Conservation (phyloP, 2,329 filamentous ascomycete species). For the Tympanopsis confertula region DNA sequence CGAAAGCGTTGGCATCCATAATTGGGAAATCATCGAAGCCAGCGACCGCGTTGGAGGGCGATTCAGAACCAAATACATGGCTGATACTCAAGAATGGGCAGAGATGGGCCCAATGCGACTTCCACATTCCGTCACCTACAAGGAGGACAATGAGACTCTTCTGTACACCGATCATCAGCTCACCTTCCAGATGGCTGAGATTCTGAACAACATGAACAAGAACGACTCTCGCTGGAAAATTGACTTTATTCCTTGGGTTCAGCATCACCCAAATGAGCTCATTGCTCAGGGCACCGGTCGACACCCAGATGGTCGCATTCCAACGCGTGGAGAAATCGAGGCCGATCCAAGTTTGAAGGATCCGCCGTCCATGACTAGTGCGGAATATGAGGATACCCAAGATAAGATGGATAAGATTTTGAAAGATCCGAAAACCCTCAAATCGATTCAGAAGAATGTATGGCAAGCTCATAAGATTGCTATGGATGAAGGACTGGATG, state of each 20-base stretch:
- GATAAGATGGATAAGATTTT: slow-evolving; percentile 12
- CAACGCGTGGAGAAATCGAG: slow-evolving; percentile 11
- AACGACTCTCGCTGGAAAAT: slow-evolving; percentile 20
- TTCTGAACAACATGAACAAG: slow-evolving; percentile 25
- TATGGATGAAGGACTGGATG: slow-evolving; percentile 13
- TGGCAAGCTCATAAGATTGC: slow-evolving; percentile 17
- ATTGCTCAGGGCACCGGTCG: slow-evolving; percentile 8
- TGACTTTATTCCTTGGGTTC: slow-evolving; percentile 28
- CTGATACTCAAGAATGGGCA: slow-evolving; percentile 17
- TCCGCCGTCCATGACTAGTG: slow-evolving; percentile 8
- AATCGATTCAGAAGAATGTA: slow-evolving; percentile 12
- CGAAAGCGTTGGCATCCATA: slow-evolving; percentile 27
- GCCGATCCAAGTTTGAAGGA: slow-evolving; percentile 7
- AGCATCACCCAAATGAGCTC: slow-evolving; percentile 20
- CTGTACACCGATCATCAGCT: slow-evolving; percentile 27
- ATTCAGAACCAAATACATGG: slow-evolving; percentile 28
- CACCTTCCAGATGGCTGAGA: slow-evolving; percentile 26
- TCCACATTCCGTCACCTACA: slow-evolving; percentile 24
- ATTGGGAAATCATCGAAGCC: slow-evolving; percentile 31
- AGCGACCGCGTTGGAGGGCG: slow-evolving; percentile 26
- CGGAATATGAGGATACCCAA: slow-evolving; percentile 10
- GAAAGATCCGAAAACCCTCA: slow-evolving; percentile 8
- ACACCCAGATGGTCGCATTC: slow-evolving; percentile 11
- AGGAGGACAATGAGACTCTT: slow-evolving; percentile 25
- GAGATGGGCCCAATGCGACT: slow-evolving; percentile 33